These are phyloP conservation scores for Candida boleticola DNA, from an alignment of 805 yeast species.

Conservation along the genomic window DNA sequence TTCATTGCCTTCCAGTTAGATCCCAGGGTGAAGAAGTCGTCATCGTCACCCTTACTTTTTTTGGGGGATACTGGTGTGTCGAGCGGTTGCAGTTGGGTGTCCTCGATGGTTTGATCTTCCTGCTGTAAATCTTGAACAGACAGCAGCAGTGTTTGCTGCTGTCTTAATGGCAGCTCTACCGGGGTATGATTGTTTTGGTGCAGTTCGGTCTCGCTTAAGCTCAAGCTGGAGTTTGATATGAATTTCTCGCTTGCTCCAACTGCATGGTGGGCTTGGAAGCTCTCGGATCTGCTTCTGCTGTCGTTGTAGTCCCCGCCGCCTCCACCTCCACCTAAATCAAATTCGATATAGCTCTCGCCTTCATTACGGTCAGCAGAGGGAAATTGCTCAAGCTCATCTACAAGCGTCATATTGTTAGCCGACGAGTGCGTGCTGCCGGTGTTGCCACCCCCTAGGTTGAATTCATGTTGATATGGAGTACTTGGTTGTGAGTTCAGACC, in stretches of 20 bases:
- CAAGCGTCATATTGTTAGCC: not conserved
- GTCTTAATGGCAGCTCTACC: not conserved
- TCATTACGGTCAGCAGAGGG: conserved; percentile 6
- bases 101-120: not conserved
- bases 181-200: not conserved
- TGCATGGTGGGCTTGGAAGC: not conserved
- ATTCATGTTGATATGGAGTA: not conserved
- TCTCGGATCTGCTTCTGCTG: not conserved
- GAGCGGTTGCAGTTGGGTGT: not conserved
- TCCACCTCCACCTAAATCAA: conserved; percentile 20
- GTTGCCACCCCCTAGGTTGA: not conserved
- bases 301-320: not conserved
- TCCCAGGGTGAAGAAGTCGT: conserved; percentile 39
- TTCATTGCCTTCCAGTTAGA: conserved; percentile 85
- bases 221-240: not conserved
- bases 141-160: not conserved
- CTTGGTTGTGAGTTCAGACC: not conserved
- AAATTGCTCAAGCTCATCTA: not conserved
- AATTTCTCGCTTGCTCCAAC: not conserved
- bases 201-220: not conserved
- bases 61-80: conserved; percentile 4
- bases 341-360: conserved; percentile 24
- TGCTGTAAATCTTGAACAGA: not conserved
- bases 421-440: not conserved
- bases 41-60: conserved; percentile 19